Evolutionary conservation across 768 basidiomycete genomes (phyloP), one percentile per base, ranked within the genome.

Genomic region (Leccinellum rugosiceps): DNA sequence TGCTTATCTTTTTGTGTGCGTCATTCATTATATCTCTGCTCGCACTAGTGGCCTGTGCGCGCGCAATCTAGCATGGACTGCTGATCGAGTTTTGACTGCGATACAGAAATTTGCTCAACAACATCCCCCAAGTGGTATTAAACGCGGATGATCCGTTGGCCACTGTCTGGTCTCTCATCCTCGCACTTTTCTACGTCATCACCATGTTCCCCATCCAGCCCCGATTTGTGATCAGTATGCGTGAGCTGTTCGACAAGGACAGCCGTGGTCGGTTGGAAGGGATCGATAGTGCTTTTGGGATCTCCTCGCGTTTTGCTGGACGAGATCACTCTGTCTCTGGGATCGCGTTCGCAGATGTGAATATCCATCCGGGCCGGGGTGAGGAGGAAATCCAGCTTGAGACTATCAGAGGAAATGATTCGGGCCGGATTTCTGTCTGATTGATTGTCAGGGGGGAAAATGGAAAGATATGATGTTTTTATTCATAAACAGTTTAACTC

Each of bases 111-210:
- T 41, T 19, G 0, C 10, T 41, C n/a, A 41, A 9, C 0, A 19
- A 2, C 17, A 41, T 41, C 38, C 38, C 38, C 38, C 0, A 0
- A 17, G 3, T 3, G 9, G 9, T n/a, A 38, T 0, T 0, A 17
- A 34, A 32, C 31, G 5, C 4, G 6, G 7, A 35, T 35, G 8
- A 8, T 17, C 7, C 2, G 17, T 9, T 38, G 3, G 0, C 17
- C 9, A 1, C n/a, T 10, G 17, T 38, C 35, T 38, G 35, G 35
- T 0, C 0, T 8, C 4, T 38, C 17, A 9, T n/a, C 35, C 6
- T 35, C 34, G 0, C 0, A 3, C 0, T 7, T 7, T 15, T n/a
- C 9, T n/a, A 0, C 3, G 3, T 41, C 38, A 5, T 9, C n/a
- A 41, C 34, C 6, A n/a, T 19, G 10, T 19, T n/a, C 38, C 4